Evolutionary conservation across 2,329 filamentous ascomycete genomes (phyloP), one percentile per base, ranked within the genome.

Genomic region (Pestalotiopsis sp.): DNA sequence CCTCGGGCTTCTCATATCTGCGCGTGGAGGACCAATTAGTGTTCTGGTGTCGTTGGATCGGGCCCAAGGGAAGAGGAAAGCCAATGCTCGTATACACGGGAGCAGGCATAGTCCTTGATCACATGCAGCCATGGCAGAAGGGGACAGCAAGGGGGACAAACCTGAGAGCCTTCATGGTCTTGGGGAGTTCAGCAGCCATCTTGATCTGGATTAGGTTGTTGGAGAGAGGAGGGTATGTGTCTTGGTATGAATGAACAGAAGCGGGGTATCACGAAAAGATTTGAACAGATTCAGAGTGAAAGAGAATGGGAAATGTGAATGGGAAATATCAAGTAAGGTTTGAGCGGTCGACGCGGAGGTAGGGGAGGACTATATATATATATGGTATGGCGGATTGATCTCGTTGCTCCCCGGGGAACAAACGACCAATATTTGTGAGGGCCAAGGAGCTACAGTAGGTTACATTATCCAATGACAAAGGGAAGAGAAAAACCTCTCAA

Each of bases 1-100:
- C 83, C 77, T 88, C 82, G 58, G 88, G 88, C 84, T 90, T 87
- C 79, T 88, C 86, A 81, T 91, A 90, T 79, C 82, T 84, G 69
- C n/a, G 56, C 69, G 67, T 66, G 66, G 66, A n/a, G 64, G 64
- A 4, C 49, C 17, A 65, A 71, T 77, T 70, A 76, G 74, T 68
- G 56, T 38, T 45, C 72, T 59, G 62, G 41, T 17, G 11, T 56
- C 9, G 7, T 9, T 23, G n/a, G 2, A 6, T 39, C 13, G 20
- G 27, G 64, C 17, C 12, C 27, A 52, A 9, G 25, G 20, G 7
- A 27, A 11, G 1, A 1, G 36, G 20, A 12, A 20, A 27, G 64
- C 49, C 45, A 52, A 52, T 52, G 45, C 45, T 52, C 17, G 4
- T 11, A 52, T n/a, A 68, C 31, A 13, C 13, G 41, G 45, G 12